A percentile compares a stretch with the other conserved stretches of the same genome.
Conservation (phyloP, 495 filamentous ascomycete species). For the Hypoxylon subgilvum region DNA sequence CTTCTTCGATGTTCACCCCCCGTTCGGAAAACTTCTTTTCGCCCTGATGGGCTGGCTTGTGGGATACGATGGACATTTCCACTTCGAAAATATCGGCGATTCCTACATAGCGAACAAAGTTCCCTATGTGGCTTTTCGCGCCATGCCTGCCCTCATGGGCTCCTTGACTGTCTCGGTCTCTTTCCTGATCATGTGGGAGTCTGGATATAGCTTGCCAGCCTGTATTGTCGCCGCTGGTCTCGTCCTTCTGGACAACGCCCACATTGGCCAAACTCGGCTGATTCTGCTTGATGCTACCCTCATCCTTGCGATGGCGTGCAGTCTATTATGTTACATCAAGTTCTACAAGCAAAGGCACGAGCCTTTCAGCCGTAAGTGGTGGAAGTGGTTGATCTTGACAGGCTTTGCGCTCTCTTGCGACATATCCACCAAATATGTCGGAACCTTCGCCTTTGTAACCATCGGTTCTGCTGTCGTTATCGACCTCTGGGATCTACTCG, state of each 20-base stretch:
- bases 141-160: slow-evolving; percentile 89
- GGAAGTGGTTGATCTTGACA: slow-evolving; percentile 98
- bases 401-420: slow-evolving; percentile 94
- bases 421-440: slow-evolving; percentile 98
- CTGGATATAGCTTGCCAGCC: slow-evolving; percentile 92
- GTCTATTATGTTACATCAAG: slow-evolving; percentile 88
- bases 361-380: slow-evolving; percentile 94
- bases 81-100: slow-evolving; percentile 99
- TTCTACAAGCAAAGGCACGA: slow-evolving; percentile 96
- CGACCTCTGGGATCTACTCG: slow-evolving; percentile 92
- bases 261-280: slow-evolving; percentile 94
- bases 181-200: slow-evolving; percentile 99
- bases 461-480: slow-evolving; percentile 92
- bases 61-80: slow-evolving; percentile 94
- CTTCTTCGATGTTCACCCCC: slow-evolving; percentile 99
- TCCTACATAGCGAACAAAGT: slow-evolving; percentile 97
- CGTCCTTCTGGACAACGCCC: slow-evolving; percentile 95
- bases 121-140: slow-evolving; percentile 92
- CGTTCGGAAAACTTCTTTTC: slow-evolving; percentile 88
- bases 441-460: slow-evolving; percentile 94
- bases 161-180: slow-evolving; percentile 91
- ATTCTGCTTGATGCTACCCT: slow-evolving; percentile 95
- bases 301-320: slow-evolving; percentile 93
- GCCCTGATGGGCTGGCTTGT: slow-evolving; percentile 95
- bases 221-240: slow-evolving; percentile 84